Evolutionary conservation across 768 basidiomycete genomes (phyloP).

Genomic region (Boletus barrowsii): DNA sequence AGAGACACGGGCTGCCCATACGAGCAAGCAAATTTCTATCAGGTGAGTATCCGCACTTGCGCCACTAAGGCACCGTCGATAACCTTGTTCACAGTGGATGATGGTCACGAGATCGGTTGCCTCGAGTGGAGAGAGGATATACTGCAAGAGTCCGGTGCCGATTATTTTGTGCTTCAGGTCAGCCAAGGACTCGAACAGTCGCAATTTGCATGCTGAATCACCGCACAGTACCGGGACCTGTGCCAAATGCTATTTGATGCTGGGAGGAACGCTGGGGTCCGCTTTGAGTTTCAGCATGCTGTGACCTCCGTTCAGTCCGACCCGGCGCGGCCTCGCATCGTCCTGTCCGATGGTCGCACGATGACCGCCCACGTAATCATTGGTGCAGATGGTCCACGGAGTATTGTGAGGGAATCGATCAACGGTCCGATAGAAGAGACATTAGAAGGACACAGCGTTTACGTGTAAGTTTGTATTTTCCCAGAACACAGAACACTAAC

Average conservation of each 20-base stretch:
- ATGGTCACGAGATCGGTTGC: slow-evolving; percentile 43
- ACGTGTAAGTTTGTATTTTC: slow-evolving; percentile 37
- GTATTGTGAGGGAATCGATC: slow-evolving; percentile 38
- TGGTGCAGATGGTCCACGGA: slow-evolving; percentile 60
- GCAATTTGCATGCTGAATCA: background rate
- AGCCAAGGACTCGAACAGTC: background rate
- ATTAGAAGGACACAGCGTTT: slow-evolving; percentile 38
- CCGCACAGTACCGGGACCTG: slow-evolving; percentile 50
- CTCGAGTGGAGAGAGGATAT: slow-evolving; percentile 50
- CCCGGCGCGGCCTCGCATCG: slow-evolving; percentile 27
- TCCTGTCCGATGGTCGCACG: slow-evolving; percentile 42
- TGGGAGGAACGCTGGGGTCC: slow-evolving; percentile 47
- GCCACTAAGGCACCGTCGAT: background rate
- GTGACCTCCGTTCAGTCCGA: slow-evolving; percentile 36
- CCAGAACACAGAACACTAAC: slow-evolving; percentile 1
- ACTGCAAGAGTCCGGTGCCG: slow-evolving; percentile 49
- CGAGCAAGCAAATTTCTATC: slow-evolving; percentile 26
- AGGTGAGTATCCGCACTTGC: slow-evolving; percentile 10
- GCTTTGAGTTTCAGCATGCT: slow-evolving; percentile 44
- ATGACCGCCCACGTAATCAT: slow-evolving; percentile 54
- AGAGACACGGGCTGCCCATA: slow-evolving; percentile 29
- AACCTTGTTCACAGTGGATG: slow-evolving; percentile 35
- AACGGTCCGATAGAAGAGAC: slow-evolving; percentile 30
- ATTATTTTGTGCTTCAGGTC: slow-evolving; percentile 53
- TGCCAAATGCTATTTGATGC: slow-evolving; percentile 47